Conservation (phyloP, 140 eudicot genomes). For the Senecio squalidus region DNA sequence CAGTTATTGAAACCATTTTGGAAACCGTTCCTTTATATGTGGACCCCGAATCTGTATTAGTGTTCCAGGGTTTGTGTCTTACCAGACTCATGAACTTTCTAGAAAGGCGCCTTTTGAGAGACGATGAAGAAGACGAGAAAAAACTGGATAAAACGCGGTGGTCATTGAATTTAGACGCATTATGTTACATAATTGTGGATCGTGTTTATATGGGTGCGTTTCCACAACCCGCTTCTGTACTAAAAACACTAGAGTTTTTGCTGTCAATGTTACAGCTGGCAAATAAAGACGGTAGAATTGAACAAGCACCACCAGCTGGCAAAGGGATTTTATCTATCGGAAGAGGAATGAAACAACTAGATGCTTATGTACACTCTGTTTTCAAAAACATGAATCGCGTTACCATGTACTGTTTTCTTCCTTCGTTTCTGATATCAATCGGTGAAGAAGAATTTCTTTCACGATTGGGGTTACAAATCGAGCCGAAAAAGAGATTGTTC, state of each 20-base stretch:
- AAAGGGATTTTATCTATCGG: constrained; percentile 88
- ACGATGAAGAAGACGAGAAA: constrained; percentile 90
- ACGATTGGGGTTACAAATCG: constrained; percentile 64
- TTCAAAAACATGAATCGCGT: constrained; percentile 78
- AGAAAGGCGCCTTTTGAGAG: constrained; percentile 91
- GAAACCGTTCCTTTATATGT: constrained; percentile 80
- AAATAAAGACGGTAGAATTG: constrained; percentile 92
- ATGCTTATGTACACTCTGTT: constrained; percentile 62
- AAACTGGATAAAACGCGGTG: constrained; percentile 88
- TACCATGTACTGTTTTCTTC: constrained; percentile 83
- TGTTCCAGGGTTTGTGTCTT: constrained; percentile 95
- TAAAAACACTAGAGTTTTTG: constrained; percentile 80
- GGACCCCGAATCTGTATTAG: constrained; percentile 79
- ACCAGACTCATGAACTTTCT: constrained; percentile 87
- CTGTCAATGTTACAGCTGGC: constrained; percentile 97
- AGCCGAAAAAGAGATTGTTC: constrained; percentile 38
- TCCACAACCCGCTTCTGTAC: constrained; percentile 84
- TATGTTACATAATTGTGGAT: constrained; percentile 88
- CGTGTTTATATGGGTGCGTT: constrained; percentile 98
- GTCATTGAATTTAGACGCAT: constrained; percentile 81
- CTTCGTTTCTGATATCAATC: constrained; percentile 61
- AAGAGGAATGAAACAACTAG: constrained; percentile 79
- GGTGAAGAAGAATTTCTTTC: constrained; percentile 89
- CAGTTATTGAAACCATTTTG: constrained; percentile 61
- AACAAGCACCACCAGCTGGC: constrained; percentile 67